Conservation (phyloP, 352 stramenopile species). For the Phytopythium ostracodes region DNA sequence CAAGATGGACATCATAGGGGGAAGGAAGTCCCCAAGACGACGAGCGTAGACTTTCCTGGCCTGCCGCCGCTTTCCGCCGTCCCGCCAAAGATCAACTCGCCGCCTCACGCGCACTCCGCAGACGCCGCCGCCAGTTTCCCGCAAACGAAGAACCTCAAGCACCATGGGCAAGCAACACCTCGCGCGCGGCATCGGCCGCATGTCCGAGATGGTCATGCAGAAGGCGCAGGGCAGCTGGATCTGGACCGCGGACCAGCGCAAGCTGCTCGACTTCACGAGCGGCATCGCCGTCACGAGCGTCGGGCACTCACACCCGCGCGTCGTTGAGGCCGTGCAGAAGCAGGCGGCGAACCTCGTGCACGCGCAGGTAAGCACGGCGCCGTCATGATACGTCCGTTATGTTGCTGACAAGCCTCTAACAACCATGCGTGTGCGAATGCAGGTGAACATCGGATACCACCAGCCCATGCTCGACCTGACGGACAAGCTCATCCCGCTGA, state of each 20-base stretch:
- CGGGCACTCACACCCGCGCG: conserved; percentile 90
- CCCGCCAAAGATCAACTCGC: conserved; percentile 25
- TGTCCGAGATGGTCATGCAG: conserved; percentile 82
- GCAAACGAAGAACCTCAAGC: conserved; percentile 1
- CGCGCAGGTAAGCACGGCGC: conserved; percentile 36
- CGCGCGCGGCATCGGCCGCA: conserved; percentile 72
- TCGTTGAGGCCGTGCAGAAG: conserved; percentile 88
- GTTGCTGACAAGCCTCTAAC: neutral
- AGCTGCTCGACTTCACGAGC: conserved; percentile 91
- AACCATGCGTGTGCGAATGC: neutral
- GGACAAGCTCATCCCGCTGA: conserved; percentile 66
- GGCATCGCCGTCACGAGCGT: conserved; percentile 92
- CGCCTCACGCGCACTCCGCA: conserved; percentile 10
- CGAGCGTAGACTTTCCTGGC: neutral
- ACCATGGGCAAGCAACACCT: conserved; percentile 71
- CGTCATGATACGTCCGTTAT: too few relatives aligned
- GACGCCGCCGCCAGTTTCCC: neutral
- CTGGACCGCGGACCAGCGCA: conserved; percentile 77
- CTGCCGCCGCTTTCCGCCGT: neutral
- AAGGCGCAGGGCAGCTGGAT: conserved; percentile 86
- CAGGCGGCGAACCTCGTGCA: conserved; percentile 89
- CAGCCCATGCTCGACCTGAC: conserved; percentile 90
- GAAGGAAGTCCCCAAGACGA: too few relatives aligned
- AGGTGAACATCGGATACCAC: conserved; percentile 91
- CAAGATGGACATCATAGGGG: too few relatives aligned